These are phyloP conservation scores for Stagonosporopsis chrysanthemi DNA, from an alignment of 2,329 filamentous ascomycete genomes.

Conservation along the genomic window DNA sequence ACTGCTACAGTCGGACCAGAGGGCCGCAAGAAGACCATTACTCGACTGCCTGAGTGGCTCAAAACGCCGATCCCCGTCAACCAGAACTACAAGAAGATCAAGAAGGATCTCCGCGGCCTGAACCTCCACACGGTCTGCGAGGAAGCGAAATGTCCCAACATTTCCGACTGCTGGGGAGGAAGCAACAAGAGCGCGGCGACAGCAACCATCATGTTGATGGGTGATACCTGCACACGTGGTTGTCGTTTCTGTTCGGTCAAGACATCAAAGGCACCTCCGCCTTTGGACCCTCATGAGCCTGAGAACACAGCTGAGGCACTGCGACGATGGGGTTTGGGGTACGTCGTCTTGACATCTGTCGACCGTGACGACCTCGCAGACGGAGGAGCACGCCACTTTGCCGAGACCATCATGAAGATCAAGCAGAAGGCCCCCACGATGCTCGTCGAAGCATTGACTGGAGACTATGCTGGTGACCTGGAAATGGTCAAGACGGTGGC, in stretches of 20 bases:
- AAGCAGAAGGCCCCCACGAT: slow-evolving; percentile 76
- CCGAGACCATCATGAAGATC: slow-evolving; percentile 92
- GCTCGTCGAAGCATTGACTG: slow-evolving; percentile 83
- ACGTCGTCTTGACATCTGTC: slow-evolving; percentile 92
- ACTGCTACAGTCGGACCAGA: slow-evolving; percentile 68
- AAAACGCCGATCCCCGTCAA: slow-evolving; percentile 92
- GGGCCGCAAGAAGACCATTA: slow-evolving; percentile 70
- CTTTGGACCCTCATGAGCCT: slow-evolving; percentile 93
- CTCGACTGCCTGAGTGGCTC: slow-evolving; percentile 87
- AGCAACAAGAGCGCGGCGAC: slow-evolving; percentile 87
- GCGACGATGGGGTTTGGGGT: slow-evolving; percentile 90
- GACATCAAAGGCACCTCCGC: slow-evolving; percentile 76
- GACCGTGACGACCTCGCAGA: slow-evolving; percentile 92
- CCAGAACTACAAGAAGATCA: slow-evolving; percentile 92
- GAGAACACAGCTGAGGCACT: slow-evolving; percentile 96
- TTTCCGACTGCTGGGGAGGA: slow-evolving; percentile 97
- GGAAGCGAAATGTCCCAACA: slow-evolving; percentile 96
- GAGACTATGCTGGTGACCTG: slow-evolving; percentile 84
- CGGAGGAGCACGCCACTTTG: slow-evolving; percentile 87
- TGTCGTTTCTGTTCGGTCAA: slow-evolving; percentile 98
- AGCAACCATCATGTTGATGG: slow-evolving; percentile 99
- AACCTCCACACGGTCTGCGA: slow-evolving; percentile 96
- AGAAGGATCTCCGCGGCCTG: slow-evolving; percentile 87
- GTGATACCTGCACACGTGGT: slow-evolving; percentile 94
- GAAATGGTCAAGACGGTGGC: slow-evolving; percentile 89